phyloP scores from a whole-genome alignment of 208 protist species.

The Trichomonas gallinae region DNA sequence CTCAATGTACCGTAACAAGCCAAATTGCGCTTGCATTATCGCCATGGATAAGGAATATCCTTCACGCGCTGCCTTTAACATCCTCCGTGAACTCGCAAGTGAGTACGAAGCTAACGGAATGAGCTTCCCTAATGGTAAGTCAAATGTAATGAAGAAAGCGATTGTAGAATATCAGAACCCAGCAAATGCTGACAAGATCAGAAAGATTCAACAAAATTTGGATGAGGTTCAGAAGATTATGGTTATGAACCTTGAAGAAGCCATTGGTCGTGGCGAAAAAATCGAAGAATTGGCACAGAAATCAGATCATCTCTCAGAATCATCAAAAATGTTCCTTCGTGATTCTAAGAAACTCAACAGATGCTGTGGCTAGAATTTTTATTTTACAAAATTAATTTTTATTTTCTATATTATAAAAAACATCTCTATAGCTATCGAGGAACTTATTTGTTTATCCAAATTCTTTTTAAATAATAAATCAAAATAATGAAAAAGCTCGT shows the following conservation, averaged over 20 bases:
- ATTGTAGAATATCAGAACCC: neutral
- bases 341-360: neutral
- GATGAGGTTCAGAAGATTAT: neutral
- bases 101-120: neutral
- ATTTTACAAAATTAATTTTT: neutral
- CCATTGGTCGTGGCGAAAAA: neutral
- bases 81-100: neutral
- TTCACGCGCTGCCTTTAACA: neutral
- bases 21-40: neutral
- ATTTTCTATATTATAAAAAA: neutral
- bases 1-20: neutral
- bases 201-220: neutral
- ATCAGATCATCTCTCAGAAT: neutral
- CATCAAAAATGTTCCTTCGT: slow-evolving; percentile 8
- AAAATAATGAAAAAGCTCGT: too few relatives aligned
- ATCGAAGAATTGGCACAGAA: neutral
- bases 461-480: too few relatives aligned
- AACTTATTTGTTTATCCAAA: too few relatives aligned
- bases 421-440: neutral
- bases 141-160: neutral
- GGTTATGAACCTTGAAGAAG: neutral
- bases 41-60: neutral
- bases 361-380: neutral
- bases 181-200: neutral
- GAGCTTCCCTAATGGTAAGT: neutral